Evolutionary conservation across 2,329 filamentous ascomycete genomes (phyloP), one percentile per base, ranked within the genome.

Genomic region (Colletotrichum sp.): DNA sequence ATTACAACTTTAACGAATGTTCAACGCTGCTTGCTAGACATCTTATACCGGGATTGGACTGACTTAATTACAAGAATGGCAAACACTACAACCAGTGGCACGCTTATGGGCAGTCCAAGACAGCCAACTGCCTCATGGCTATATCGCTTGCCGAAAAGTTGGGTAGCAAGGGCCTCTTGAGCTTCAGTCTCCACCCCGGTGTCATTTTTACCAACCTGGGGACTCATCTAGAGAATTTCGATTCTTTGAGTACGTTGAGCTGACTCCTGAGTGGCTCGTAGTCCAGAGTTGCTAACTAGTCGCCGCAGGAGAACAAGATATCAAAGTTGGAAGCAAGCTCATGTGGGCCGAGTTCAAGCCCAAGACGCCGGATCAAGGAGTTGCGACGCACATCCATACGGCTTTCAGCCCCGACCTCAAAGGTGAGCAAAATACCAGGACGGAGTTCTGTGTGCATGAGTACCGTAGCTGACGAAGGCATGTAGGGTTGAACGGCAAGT

Each of bases 1-100:
- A 89, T 78, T 85, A 82, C 52, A 86, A 87, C 39, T 88, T 88
- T 75, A 81, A 84, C 27, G 86, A 84, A 76, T 66, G 34, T 65
- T 30, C n/a, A 52, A 52, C 10, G 25, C 12, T 9, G 5, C 25
- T 36, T 10, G 30, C 6, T 22, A 13, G 43, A 52, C n/a, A 52
- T 22, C 2, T 52, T 52, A 3, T 52, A 1, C 10, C 6, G 6
- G 43, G 10, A 48, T 22, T n/a, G 10, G 3, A 25, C 28, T 61
- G 30, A 61, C 58, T 32, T 22, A 6, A n/a, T 1, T 8, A 22
- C 6, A 6, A 75, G 71, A 64, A 77, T 16, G 61, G 75, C 6
- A 75, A 77, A 39, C 66, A 79, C 1, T 82, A 82, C 65, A 66
- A 80, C 9, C 74, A 77, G 4, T 76, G 81, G 52, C 77, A 77